A percentile compares a stretch with the other conserved stretches of the same genome.
Conservation (phyloP, 257 asterid species). For the Apocynum venetum region DNA sequence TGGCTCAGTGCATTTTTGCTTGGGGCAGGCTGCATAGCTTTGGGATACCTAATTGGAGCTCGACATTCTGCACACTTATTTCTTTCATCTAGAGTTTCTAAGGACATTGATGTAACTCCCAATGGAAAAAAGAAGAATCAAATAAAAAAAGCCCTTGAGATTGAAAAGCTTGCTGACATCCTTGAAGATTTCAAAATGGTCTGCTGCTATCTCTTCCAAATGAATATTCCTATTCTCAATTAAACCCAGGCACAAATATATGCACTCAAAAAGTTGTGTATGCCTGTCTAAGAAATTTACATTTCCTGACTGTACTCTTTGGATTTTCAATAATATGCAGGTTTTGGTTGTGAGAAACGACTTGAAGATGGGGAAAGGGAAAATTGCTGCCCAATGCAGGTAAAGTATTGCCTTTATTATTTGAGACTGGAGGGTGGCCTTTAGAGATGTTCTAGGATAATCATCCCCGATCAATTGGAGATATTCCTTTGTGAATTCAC, state of each 20-base stretch:
- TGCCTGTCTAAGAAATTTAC: neutral
- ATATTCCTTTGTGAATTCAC: neutral
- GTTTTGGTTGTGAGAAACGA: constrained; percentile 98
- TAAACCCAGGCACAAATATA: neutral
- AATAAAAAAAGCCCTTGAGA: constrained; percentile 54
- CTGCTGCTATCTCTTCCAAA: constrained; percentile 4
- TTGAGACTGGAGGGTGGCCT: neutral
- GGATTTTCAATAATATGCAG: constrained; percentile 38
- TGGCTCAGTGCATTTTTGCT: constrained; percentile 69
- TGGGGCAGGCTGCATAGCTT: constrained; percentile 78
- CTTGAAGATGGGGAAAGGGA: constrained; percentile 97
- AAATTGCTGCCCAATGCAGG: constrained; percentile 99
- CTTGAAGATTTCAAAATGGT: constrained; percentile 95
- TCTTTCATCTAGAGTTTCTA: constrained; percentile 24
- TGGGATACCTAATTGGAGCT: constrained; percentile 67
- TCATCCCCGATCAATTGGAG: neutral
- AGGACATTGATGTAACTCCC: constrained; percentile 19
- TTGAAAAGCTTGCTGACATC: constrained; percentile 82
- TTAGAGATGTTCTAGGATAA: neutral
- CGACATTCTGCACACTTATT: constrained; percentile 38
- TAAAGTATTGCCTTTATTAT: constrained; percentile 5
- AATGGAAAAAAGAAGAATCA: constrained; percentile 44
- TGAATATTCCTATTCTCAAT: neutral
- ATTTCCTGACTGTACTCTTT: constrained; percentile 1
- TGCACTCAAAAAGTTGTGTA: neutral